Base-by-base conservation (phyloP, 768 basidiomycete genomes). In the Imleria badia region DNA sequence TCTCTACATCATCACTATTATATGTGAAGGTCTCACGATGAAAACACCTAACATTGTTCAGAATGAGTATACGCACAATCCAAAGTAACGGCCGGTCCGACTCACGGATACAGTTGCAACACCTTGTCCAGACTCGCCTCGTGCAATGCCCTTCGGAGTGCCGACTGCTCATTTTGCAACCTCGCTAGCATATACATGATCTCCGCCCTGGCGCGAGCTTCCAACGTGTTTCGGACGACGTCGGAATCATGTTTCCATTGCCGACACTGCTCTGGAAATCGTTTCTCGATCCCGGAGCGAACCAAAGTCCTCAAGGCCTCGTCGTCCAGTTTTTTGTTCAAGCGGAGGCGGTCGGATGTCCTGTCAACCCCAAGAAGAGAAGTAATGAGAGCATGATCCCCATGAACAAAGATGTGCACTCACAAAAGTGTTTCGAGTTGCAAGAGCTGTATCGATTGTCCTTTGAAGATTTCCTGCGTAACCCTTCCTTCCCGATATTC, bases 271-370 rank as follows among this genome's bases (percentile, higher is more conserved):
- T 20, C 42, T 2, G 53, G 61, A 29, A 62, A 75, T 11, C 72
- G 67, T 26, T 52, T 62, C 8, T 52, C 41, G 0, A 77, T 65
- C 1, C 75, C 77, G 2, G 45, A 34, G 15, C 17, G 36, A 22
- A 71, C 46, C 6, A 78, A 58, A 1, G 70, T 66, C 6, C 34
- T 53, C 0, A 78, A 5, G 0, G 63, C 62, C 0, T 66, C 61
- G 4, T 66, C 67, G 7, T 61, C 56, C 15, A 75, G 23, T 3
- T 58, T 48, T n/a, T 67, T 60, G 2, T 23, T 58, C 17, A 76
- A 6, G 11, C 50, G 42, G 15, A 76, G 51, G 13, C 49, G 47
- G 38, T 69, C 69, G 1, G 45, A 56, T 12, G 19, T 15, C 35
- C 73, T 75, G 14, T 13, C n/a, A 12, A 40, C 31, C 20, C 14